Conservation (phyloP, 2,329 filamentous ascomycete genomes). For the Apiospora koreana region DNA sequence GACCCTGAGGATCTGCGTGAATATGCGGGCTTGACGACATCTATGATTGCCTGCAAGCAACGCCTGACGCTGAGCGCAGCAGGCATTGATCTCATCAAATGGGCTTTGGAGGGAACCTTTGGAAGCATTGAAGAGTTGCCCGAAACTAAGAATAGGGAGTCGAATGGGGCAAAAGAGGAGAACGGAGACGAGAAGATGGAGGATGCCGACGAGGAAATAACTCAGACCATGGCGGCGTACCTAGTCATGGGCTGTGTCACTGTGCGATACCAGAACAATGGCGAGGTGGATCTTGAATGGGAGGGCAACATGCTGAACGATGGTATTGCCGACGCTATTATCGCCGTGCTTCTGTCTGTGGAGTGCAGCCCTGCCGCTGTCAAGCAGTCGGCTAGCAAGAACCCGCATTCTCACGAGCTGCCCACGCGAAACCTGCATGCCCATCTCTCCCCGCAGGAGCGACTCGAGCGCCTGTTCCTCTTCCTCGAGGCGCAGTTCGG, state of each 20-base stretch:
- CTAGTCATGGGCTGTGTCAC: constrained; percentile 88
- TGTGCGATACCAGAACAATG: constrained; percentile 74
- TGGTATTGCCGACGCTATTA: constrained; percentile 94
- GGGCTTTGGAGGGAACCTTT: constrained; percentile 93
- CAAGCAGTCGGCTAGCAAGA: constrained; percentile 69
- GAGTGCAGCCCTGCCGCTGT: constrained; percentile 95
- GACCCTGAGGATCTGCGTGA: constrained; percentile 93
- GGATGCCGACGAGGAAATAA: constrained; percentile 66
- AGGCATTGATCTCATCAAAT: constrained; percentile 86
- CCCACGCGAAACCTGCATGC: constrained; percentile 70
- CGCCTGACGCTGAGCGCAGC: constrained; percentile 85
- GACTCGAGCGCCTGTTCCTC: constrained; percentile 84
- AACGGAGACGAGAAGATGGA: constrained; percentile 42
- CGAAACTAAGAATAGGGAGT: constrained; percentile 47
- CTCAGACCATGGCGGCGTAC: constrained; percentile 56
- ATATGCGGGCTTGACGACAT: constrained; percentile 95
- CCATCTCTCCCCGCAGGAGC: constrained; percentile 70
- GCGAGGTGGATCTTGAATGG: constrained; percentile 91
- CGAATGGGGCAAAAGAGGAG: constrained; percentile 40
- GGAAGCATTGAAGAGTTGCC: constrained; percentile 75
- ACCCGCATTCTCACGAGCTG: constrained; percentile 52
- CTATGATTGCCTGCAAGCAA: constrained; percentile 90
- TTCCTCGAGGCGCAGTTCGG: constrained; percentile 98
- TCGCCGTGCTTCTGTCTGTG: constrained; percentile 87
- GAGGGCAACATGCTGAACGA: constrained; percentile 98